phyloP scores from a whole-genome alignment of 805 yeast genomes.

The Suhomyces canberraensis region DNA sequence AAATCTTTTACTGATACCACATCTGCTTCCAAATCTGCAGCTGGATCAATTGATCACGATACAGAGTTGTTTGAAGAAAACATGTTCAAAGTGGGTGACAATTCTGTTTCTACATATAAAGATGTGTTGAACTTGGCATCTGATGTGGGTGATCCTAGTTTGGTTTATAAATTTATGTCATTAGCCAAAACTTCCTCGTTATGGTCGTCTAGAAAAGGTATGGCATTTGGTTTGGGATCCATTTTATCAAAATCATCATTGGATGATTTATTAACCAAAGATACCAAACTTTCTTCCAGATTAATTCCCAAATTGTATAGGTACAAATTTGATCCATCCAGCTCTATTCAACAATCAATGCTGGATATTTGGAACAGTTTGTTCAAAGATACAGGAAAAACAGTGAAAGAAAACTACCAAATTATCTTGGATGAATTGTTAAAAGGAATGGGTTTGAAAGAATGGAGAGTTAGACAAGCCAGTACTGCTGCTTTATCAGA shows the following conservation, averaged over 20 bases:
- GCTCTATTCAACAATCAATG: conserved; percentile 77
- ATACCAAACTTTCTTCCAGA: conserved; percentile 51
- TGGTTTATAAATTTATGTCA: conserved; percentile 92
- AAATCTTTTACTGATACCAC: conserved; percentile 74
- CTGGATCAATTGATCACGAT: conserved; percentile 73
- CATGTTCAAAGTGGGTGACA: conserved; percentile 71
- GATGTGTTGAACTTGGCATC: conserved; percentile 86
- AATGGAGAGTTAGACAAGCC: conserved; percentile 94
- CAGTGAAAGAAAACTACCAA: conserved; percentile 52
- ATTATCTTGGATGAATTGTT: conserved; percentile 63
- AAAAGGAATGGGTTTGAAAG: conserved; percentile 68
- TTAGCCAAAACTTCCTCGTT: conserved; percentile 80
- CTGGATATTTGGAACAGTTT: conserved; percentile 80
- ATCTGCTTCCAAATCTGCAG: conserved; percentile 40
- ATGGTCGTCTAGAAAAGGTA: conserved; percentile 92
- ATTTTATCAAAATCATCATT: conserved; percentile 76
- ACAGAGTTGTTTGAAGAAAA: conserved; percentile 87
- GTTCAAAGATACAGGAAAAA: conserved; percentile 54
- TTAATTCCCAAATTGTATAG: conserved; percentile 81
- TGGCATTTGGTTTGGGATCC: conserved; percentile 89
- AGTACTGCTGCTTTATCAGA: conserved; percentile 70
- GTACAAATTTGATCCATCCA: conserved; percentile 80
- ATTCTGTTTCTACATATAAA: conserved; percentile 85
- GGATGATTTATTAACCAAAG: conserved; percentile 54
- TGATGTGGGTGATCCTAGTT: conserved; percentile 92